Base-by-base conservation (phyloP, 345 rosid genomes). In the Eucalyptus decipiens region DNA sequence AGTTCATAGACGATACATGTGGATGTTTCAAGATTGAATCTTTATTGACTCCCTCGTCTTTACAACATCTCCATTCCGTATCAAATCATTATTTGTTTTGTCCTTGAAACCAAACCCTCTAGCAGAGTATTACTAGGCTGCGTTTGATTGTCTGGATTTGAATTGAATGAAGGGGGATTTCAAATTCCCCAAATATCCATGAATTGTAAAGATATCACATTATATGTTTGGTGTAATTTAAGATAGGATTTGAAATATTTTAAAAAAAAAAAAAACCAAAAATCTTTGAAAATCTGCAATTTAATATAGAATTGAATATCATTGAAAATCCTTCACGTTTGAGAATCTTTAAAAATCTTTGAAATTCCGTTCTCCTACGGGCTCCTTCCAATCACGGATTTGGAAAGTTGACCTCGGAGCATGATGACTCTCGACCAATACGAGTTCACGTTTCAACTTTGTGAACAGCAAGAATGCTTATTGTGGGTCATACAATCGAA, bases 191-290 rank as follows among this genome's bases (percentile, higher is more conserved):
- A 60, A 28, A 28, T 28, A 60, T 60, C 8, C 0, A 0, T 6
- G 4, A 28, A 60, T 60, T 0, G 0, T 28, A 28, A 60, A 60
- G 2, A 28, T 12, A 60, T 28, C 8, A 0, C 32, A 28, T 60
- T 60, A 0, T 60, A 60, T 26, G 16, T 28, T 13, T 12, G 34
- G 8, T 28, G 4, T 28, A 28, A 28, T 28, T 0, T 19, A 52
- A 21, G 0, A 52, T 8, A 21, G 24, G 58, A 52, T 52, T 52
- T 21, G 0, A 52, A 52, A 52, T 8, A 19, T 8, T 52, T 4
- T 1, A 8, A 52, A 52, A 52, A 52, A 52, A 18, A 52, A 52
- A 52, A 52, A 52, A 5, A 21, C 11, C 26, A 52, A 52, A 62
- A 28, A 62, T 62, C 69, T 28, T 28, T 28, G 32, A 62, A 62